These are phyloP conservation scores for Blastobotrys illinoisensis DNA, from an alignment of 1,139 yeast genomes.

Conservation along the genomic window DNA sequence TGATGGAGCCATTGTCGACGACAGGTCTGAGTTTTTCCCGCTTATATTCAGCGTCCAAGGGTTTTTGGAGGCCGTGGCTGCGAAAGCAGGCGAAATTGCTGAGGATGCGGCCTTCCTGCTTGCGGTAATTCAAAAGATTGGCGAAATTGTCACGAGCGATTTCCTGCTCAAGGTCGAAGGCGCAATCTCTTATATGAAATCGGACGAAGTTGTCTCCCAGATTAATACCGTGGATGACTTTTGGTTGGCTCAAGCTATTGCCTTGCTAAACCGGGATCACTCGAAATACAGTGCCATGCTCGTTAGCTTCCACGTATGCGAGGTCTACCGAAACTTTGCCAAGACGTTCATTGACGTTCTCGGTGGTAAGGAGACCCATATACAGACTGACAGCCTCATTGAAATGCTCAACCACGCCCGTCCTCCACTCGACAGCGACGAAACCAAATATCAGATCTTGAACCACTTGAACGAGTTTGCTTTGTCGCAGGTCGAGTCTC, in stretches of 20 bases:
- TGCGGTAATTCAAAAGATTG: conserved; percentile 4
- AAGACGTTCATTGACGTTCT: conserved; percentile 16
- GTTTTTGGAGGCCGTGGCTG: conserved; percentile 31
- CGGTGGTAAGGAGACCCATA: conserved; percentile 8
- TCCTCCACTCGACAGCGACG: conserved; percentile 5
- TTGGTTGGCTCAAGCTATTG: background rate
- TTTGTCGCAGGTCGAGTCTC: conserved; percentile 28
- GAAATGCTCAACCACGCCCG: conserved; percentile 16
- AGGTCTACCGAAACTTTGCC: conserved; percentile 23
- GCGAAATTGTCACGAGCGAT: conserved; percentile 22
- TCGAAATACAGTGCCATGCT: conserved; percentile 28
- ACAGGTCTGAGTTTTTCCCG: conserved; percentile 33
- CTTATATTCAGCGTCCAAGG: conserved; percentile 37
- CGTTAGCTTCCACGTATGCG: conserved; percentile 22
- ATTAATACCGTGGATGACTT: background rate
- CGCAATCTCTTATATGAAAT: conserved; percentile 27
- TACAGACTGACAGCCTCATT: conserved; percentile 8
- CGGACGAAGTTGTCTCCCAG: background rate
- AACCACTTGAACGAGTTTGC: conserved; percentile 31
- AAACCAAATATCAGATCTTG: conserved; percentile 21
- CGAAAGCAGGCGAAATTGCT: conserved; percentile 2
- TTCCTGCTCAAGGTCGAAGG: conserved; percentile 32
- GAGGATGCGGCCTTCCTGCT: conserved; percentile 2
- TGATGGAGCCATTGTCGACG: conserved; percentile 8
- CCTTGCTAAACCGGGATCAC: conserved; percentile 15